Evolutionary conservation across 2,329 filamentous ascomycete genomes (phyloP), one percentile per base, ranked within the genome.

Genomic region (Beauveria sp.): DNA sequence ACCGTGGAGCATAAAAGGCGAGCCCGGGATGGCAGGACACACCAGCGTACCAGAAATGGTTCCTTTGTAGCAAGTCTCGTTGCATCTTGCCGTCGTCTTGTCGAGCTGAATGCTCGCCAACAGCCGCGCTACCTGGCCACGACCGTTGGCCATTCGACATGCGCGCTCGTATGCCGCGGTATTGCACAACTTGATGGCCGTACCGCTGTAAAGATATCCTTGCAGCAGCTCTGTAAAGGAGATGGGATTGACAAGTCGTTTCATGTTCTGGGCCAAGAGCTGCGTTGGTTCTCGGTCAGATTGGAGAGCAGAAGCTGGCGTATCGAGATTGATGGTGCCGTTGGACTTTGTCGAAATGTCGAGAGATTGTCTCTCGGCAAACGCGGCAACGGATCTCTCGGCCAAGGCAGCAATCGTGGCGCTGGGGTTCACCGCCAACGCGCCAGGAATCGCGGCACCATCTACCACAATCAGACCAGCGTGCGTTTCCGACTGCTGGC

Each of bases 321-420:
- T n/a, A 14, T 12, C 18, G 43, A 43, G 40, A 20, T 55, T 18
- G 8, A 55, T 55, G 8, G 3, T 28, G 52, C 18, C 52, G 24
- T 44, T 55, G 43, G 37, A 20, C 40, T 55, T 28, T 18, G 52
- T 44, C 16, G 34, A 76, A 56, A 86, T 79, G 6, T 61, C 63
- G 12, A 85, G 73, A 0, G 67, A 66, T 7, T 75, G 67, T 9
- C 73, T 71, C 56, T 72, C 64, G 2, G 79, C 76, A 55, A 81
- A 80, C 6, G 77, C 69, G 56, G 83, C 80, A 7, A 88, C 79
- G 0, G 82, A 82, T 10, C 87, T 77, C 71, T 89, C 87, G 0
- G 87, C 85, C 22, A 90, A 77, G 3, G 87, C 86, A 0, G 85
- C 81, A 64, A 89, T 89, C 1, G 86, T 90, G 1, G 86, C 87